Conservation (phyloP, 2,329 filamentous ascomycete genomes). For the Stagonosporopsis vannaccii region DNA sequence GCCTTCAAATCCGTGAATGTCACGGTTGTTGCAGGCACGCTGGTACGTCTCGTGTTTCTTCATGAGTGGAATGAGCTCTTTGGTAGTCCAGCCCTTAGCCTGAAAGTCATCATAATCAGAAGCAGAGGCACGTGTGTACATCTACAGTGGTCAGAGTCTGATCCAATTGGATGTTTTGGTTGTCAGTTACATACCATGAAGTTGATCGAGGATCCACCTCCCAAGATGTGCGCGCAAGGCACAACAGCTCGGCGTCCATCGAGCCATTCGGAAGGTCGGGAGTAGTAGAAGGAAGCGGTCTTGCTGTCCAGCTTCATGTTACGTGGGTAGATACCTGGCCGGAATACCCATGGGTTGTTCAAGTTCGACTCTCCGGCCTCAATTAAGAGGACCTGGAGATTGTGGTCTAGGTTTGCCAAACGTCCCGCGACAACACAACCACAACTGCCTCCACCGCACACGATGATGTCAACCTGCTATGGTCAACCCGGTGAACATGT, state of each 20-base stretch:
- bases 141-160: slow-evolving; percentile 51
- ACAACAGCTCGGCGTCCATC: slow-evolving; percentile 75
- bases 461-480: slow-evolving; percentile 73
- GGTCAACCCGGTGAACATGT: slow-evolving; percentile 11
- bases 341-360: slow-evolving; percentile 80
- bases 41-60: slow-evolving; percentile 84
- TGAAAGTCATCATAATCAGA: slow-evolving; percentile 82
- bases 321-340: slow-evolving; percentile 76
- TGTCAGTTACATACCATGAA: too few species aligned
- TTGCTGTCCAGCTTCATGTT: slow-evolving; percentile 85
- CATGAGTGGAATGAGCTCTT: slow-evolving; percentile 79
- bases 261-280: slow-evolving; percentile 75
- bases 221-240: slow-evolving; percentile 76
- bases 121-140: slow-evolving; percentile 75
- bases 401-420: slow-evolving; percentile 78
- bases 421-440: slow-evolving; percentile 62
- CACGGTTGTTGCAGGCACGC: slow-evolving; percentile 59
- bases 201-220: slow-evolving; percentile 77
- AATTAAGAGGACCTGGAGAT: slow-evolving; percentile 73
- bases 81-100: slow-evolving; percentile 78
- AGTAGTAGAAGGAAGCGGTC: slow-evolving; percentile 83
- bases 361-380: slow-evolving; percentile 76
- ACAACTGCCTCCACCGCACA: slow-evolving; percentile 76
- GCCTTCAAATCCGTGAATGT: slow-evolving; percentile 78
- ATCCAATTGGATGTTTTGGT: too few species aligned